Conservation (phyloP, 1,284 basidiomycete genomes). For the Cryptococcus hybrid region DNA sequence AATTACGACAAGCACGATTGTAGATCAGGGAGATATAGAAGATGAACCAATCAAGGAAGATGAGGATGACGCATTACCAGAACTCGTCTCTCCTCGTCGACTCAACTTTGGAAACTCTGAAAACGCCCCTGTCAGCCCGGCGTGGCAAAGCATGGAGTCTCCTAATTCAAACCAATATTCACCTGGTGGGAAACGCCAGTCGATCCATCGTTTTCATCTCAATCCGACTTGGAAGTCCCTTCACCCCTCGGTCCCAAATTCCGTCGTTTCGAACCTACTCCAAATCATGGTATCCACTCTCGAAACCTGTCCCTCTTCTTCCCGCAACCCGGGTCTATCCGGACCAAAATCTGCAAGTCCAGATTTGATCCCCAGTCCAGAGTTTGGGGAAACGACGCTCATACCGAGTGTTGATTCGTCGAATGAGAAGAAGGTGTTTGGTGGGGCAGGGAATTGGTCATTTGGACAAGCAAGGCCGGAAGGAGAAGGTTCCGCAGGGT, state of each 20-base stretch:
- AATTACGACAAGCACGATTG: not conserved
- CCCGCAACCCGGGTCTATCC: conserved; percentile 66
- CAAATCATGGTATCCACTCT: conserved; percentile 63
- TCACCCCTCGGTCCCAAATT: conserved; percentile 11
- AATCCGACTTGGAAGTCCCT: conserved; percentile 5
- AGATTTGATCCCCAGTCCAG: conserved; percentile 56
- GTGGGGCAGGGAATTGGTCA: conserved; percentile 25
- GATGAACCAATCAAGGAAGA: conserved; percentile 3
- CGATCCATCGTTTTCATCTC: not conserved
- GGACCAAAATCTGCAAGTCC: conserved; percentile 50
- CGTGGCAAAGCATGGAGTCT: conserved; percentile 29
- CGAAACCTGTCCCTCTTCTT: conserved; percentile 89
- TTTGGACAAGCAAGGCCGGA: conserved; percentile 22
- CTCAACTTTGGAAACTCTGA: conserved; percentile 7
- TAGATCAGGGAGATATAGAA: conserved; percentile 2
- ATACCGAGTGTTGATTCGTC: conserved; percentile 21
- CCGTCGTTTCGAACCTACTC: conserved; percentile 32
- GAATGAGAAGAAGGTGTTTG: conserved; percentile 27
- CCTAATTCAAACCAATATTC: conserved; percentile 9
- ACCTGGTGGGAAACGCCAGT: conserved; percentile 6
- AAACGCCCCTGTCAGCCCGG: conserved; percentile 21
- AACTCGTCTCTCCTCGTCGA: conserved; percentile 9
- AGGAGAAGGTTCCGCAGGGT: conserved; percentile 22
- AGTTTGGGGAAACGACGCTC: conserved; percentile 16
- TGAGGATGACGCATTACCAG: conserved; percentile 11